Evolutionary conservation across 805 yeast species (phyloP).

Genomic region (Lipomyces spencermartinsiae): DNA sequence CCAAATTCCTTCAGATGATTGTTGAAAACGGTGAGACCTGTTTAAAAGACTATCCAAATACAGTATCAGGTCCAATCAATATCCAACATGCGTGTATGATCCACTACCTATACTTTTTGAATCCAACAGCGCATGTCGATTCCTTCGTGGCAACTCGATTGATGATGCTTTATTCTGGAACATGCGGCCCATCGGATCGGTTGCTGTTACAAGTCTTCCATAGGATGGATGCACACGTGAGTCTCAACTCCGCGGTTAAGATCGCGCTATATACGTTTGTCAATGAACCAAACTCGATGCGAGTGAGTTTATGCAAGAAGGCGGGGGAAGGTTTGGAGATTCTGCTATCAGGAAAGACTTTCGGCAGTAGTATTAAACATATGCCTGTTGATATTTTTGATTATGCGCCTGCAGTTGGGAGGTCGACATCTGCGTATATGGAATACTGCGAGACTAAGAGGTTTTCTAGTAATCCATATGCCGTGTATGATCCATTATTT

Average conservation of each 20-base stretch:
- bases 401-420: slow-evolving; percentile 40
- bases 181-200: slow-evolving; percentile 64
- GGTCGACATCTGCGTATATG: neutral
- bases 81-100: slow-evolving; percentile 54
- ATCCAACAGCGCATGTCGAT: slow-evolving; percentile 56
- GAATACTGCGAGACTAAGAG: neutral
- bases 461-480: neutral
- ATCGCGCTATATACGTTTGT: slow-evolving; percentile 15
- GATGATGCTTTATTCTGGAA: slow-evolving; percentile 65
- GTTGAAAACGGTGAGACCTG: slow-evolving; percentile 57
- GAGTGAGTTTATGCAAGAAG: neutral
- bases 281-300: neutral
- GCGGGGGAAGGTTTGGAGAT: neutral
- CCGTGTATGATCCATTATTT: slow-evolving; percentile 33
- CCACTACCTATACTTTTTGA: slow-evolving; percentile 56
- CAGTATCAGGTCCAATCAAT: slow-evolving; percentile 40
- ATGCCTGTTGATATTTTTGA: slow-evolving; percentile 69
- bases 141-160: slow-evolving; percentile 56
- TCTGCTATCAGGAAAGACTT: slow-evolving; percentile 10
- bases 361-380: slow-evolving; percentile 40
- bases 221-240: slow-evolving; percentile 58
- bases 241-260: slow-evolving; percentile 30
- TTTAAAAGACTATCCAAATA: neutral
- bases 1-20: slow-evolving; percentile 67
- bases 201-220: slow-evolving; percentile 63